phyloP scores from a whole-genome alignment of 352 stramenopile genomes.

The Phytophthora brassicae region DNA sequence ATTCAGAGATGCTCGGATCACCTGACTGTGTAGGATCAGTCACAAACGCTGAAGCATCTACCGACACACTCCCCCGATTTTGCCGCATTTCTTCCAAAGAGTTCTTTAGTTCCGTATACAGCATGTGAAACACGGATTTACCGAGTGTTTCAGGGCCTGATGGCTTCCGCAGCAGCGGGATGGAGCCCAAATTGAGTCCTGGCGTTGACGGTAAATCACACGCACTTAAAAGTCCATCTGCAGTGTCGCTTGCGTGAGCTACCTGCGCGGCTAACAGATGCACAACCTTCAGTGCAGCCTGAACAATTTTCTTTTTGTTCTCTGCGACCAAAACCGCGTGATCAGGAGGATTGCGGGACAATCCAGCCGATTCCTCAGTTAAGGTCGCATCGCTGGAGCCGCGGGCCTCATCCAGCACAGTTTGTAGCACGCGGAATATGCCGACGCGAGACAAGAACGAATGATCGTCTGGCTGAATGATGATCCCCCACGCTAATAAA shows the following conservation, averaged over 20 bases:
- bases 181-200: conserved; percentile 58
- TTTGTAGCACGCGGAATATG: conserved; percentile 89
- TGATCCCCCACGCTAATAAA: conserved; percentile 83
- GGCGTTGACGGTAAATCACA: conserved; percentile 51
- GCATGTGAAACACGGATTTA: conserved; percentile 91
- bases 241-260: conserved; percentile 69
- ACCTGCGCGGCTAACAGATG: conserved; percentile 89
- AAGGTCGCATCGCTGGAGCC: conserved; percentile 44
- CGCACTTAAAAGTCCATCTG: conserved; percentile 54
- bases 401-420: conserved; percentile 85
- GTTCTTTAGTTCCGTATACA: conserved; percentile 90
- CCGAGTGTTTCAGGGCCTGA: conserved; percentile 86
- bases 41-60: conserved; percentile 25
- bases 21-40: conserved; percentile 44
- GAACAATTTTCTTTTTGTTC: conserved; percentile 81
- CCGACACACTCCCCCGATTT: conserved; percentile 21
- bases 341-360: conserved; percentile 33
- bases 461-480: conserved; percentile 89
- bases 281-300: conserved; percentile 86
- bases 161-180: conserved; percentile 80
- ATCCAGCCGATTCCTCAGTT: conserved; percentile 21
- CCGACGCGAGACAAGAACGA: conserved; percentile 88
- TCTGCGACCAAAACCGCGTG: conserved; percentile 42
- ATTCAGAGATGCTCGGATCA: conserved; percentile 40
- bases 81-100: conserved; percentile 73